Percentiles rank a stretch among this genome's conserved stretches.
Conservation (phyloP, 2,329 filamentous ascomycete genomes). For the Aureobasidium sp. region DNA sequence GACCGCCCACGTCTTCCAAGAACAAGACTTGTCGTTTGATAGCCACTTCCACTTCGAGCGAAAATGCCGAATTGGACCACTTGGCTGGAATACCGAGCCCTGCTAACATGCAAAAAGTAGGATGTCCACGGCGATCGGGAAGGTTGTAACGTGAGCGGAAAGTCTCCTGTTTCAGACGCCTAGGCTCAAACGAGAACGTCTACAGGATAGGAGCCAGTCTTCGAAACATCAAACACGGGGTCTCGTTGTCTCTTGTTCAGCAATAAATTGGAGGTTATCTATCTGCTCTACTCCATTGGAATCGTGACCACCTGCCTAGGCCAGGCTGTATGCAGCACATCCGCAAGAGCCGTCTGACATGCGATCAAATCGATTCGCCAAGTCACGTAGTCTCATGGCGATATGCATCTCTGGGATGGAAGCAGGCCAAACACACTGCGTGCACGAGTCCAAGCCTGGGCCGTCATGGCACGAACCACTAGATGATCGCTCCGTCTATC, state of each 20-base stretch:
- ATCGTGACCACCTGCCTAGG: neutral
- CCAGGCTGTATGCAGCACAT: neutral
- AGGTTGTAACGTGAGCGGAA: neutral
- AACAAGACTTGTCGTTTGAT: neutral
- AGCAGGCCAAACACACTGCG: neutral
- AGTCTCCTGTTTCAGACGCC: neutral
- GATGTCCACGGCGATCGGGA: neutral
- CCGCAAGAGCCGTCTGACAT: neutral
- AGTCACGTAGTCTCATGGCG: neutral
- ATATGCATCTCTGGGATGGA: neutral
- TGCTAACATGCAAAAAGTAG: neutral
- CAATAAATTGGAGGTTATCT: neutral
- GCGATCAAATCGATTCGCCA: neutral
- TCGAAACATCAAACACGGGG: neutral
- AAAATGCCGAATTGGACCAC: neutral
- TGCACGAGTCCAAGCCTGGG: neutral
- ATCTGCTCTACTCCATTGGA: neutral
- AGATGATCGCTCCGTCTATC: neutral
- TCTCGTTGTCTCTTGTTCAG: neutral
- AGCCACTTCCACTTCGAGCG: neutral
- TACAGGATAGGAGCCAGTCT: neutral
- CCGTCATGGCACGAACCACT: slow-evolving; percentile 4
- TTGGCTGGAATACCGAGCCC: neutral
- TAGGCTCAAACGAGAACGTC: neutral
- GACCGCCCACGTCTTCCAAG: neutral